phyloP scores from a whole-genome alignment of 2,329 filamentous ascomycete species.

The Microdochium trichocladiopsis region DNA sequence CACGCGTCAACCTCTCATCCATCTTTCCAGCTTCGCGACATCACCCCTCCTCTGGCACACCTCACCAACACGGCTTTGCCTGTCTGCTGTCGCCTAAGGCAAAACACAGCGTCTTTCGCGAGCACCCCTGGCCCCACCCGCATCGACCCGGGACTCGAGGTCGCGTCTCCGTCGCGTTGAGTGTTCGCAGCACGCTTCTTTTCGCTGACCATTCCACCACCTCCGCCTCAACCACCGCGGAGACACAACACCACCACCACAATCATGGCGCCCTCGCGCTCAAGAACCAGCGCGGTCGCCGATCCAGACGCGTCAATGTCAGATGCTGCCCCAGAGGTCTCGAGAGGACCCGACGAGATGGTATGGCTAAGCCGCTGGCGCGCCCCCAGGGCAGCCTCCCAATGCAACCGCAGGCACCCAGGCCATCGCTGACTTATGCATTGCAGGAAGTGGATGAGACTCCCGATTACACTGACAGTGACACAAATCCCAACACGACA shows the following conservation, averaged over 20 bases:
- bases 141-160: constrained; percentile 3
- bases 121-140: neutral
- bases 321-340: constrained; percentile 40
- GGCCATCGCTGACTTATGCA: constrained; percentile 1
- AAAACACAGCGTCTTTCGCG: neutral
- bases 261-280: constrained; percentile 48
- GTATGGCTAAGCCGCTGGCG: constrained; percentile 24
- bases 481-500: constrained; percentile 61
- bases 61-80: neutral
- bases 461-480: constrained; percentile 59
- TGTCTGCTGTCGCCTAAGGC: neutral
- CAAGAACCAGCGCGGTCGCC: constrained; percentile 41
- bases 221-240: neutral
- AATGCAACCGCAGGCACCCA: neutral
- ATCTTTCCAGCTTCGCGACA: neutral
- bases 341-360: constrained; percentile 36
- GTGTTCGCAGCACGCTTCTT: constrained; percentile 24
- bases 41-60: neutral
- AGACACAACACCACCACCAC: constrained; percentile 13
- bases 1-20: neutral
- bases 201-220: constrained; percentile 4
- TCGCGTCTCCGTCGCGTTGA: constrained; percentile 52
- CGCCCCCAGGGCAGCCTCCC: no score
- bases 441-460: constrained; percentile 55
- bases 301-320: constrained; percentile 57